Evolutionary conservation across 805 yeast genomes (phyloP), one percentile per base, ranked within the genome.

Genomic region (Lipomyces yamadae): DNA sequence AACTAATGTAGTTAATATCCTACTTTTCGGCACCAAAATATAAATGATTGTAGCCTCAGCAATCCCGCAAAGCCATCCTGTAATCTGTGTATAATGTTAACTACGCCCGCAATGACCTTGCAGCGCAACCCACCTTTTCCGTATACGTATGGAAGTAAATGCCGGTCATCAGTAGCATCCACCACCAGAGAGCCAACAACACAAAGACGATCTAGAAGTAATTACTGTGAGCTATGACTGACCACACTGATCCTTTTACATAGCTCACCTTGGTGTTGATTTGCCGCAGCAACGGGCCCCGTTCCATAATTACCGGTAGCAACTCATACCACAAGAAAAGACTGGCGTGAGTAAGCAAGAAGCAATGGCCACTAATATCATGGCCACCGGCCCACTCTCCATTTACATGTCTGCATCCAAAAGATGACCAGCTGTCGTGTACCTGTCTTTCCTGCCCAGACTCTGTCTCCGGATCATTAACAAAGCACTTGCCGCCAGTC

Each of bases 281-380:
- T 42, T 67, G 70, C 11, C 65, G 58, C 59, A 63, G 35, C 33
- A 63, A 18, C 0, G 67, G 55, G 4, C 70, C 68, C 3, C 82
- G 77, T 60, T 76, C 67, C 7, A 58, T 64, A 39, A 76, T 54
- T 62, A 75, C 72, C 67, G 85, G 86, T 30, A 81, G 66, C 6
- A 85, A 75, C 75, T 93, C 97, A 64, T 86, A 86, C 74, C 90
- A 80, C 70, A 94, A 74, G 64, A 89, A 84, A 63, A 88, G 75
- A 37, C 88, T 84, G 7, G 91, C 82, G 66, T 88, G 89, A 4
- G 88, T 83, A 56, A 94, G 79, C 54, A 95, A 76, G 73, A 93
- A 95, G 0, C 91, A 88, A 75, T 95, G 99, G 0, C 99, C 99
- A 68, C 94, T 88, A 4, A 98, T 97, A 79, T 95, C 99, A 75